phyloP scores from a whole-genome alignment of 768 basidiomycete genomes.

The Sistotremastrum suecicum region DNA sequence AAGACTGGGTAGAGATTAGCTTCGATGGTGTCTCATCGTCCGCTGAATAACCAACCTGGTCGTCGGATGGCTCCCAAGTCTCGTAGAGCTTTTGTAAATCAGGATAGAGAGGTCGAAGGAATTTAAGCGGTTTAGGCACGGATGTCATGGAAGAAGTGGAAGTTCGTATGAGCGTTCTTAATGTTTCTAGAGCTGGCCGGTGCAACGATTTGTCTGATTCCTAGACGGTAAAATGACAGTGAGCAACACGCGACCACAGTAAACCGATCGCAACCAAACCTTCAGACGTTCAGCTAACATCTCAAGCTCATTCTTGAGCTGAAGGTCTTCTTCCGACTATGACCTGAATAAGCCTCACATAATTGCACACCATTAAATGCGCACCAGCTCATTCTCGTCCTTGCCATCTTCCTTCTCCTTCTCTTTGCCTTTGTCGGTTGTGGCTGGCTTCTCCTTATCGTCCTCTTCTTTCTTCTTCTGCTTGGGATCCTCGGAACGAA shows the following conservation, averaged over 20 bases:
- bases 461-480: constrained; percentile 44
- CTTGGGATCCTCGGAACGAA: constrained; percentile 62
- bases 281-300: constrained; percentile 92
- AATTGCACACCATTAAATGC: constrained; percentile 17
- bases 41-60: constrained; percentile 37
- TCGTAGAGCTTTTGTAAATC: constrained; percentile 75
- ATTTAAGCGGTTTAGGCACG: constrained; percentile 97
- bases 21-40: neutral
- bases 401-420: constrained; percentile 36
- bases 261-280: constrained; percentile 29
- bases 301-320: constrained; percentile 87
- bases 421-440: constrained; percentile 35
- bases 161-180: constrained; percentile 86
- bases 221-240: constrained; percentile 27
- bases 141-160: constrained; percentile 99
- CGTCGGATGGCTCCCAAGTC: constrained; percentile 61
- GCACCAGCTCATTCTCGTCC: constrained; percentile 53
- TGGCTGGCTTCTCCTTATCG: constrained; percentile 39
- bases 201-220: constrained; percentile 81
- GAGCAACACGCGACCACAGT: neutral
- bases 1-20: constrained; percentile 35
- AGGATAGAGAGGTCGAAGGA: constrained; percentile 88
- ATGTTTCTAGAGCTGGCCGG: constrained; percentile 81
- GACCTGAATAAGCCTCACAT: neutral
- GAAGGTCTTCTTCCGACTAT: constrained; percentile 90